Evolutionary conservation across 148 eudicot genomes (phyloP).

Genomic region (Cornus florida): DNA sequence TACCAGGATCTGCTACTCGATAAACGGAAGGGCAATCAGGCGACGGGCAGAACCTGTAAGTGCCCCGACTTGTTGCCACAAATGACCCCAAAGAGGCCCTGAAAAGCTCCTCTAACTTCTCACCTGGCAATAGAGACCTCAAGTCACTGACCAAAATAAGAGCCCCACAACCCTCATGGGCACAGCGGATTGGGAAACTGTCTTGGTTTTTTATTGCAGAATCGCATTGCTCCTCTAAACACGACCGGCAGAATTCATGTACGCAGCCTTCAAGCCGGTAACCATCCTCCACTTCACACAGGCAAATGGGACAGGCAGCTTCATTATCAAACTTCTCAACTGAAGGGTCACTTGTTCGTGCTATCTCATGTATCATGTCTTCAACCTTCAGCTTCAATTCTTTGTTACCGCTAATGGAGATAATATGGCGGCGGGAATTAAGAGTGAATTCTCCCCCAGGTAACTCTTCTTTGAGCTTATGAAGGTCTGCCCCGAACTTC

Average conservation of each 20-base stretch:
- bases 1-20: not conserved
- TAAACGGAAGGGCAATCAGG: slow-evolving; percentile 11
- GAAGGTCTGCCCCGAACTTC: slow-evolving; percentile 8
- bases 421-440: not conserved
- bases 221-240: not conserved
- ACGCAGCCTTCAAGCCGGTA: slow-evolving; percentile 1
- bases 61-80: slow-evolving; percentile 3
- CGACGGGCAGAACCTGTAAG: slow-evolving; percentile 4
- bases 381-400: not conserved
- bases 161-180: not conserved
- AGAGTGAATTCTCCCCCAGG: slow-evolving; percentile 2
- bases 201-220: not conserved
- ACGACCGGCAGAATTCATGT: slow-evolving; percentile 2
- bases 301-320: not conserved
- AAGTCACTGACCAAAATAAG: not conserved
- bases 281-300: not conserved
- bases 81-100: slow-evolving; percentile 3
- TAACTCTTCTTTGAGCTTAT: not conserved
- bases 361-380: not conserved
- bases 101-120: slow-evolving; percentile 7
- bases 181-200: not conserved
- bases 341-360: not conserved
- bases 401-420: not conserved
- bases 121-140: not conserved
- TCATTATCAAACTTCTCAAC: not conserved